Evolutionary conservation across 2,329 filamentous ascomycete species (phyloP).

Genomic region (Aspergillus niger): DNA sequence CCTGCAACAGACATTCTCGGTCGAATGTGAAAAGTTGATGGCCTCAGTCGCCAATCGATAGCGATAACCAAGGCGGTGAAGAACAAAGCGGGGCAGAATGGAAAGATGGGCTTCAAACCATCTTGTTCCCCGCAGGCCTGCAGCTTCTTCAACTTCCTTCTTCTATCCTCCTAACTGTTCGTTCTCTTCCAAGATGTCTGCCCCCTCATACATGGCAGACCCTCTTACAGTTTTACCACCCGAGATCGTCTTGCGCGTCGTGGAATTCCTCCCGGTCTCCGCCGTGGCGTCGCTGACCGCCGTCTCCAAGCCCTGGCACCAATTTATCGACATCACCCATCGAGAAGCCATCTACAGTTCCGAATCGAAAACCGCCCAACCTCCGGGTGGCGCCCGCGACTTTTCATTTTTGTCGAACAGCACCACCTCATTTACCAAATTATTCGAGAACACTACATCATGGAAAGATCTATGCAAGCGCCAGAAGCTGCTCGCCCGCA

Average conservation of each 20-base stretch:
- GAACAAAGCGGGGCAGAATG: constrained; percentile 11
- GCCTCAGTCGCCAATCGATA: too few relatives aligned
- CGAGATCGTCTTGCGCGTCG: constrained; percentile 44
- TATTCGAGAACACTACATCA: constrained; percentile 37
- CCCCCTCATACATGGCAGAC: constrained; percentile 20
- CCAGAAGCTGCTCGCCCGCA: constrained; percentile 41
- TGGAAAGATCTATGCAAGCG: constrained; percentile 51
- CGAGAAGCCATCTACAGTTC: constrained; percentile 47
- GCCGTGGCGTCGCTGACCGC: constrained; percentile 40
- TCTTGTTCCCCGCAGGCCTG: not conserved
- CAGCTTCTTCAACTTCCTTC: constrained; percentile 6
- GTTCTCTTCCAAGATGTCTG: constrained; percentile 19
- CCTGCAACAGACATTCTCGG: too few relatives aligned
- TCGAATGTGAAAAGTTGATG: too few relatives aligned
- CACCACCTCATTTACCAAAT: constrained; percentile 33
- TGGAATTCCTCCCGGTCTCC: constrained; percentile 41
- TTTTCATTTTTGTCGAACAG: constrained; percentile 32
- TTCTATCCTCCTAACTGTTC: constrained; percentile 3
- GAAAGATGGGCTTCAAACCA: not conserved
- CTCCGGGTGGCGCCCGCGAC: constrained; percentile 29
- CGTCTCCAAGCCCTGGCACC: constrained; percentile 42
- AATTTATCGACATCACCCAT: constrained; percentile 47
- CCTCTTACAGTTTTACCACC: constrained; percentile 38
- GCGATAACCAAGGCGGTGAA: constrained; percentile 13
- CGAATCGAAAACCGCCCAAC: constrained; percentile 38